Evolutionary conservation across 176 grass and related monocot genomes (phyloP).

Genomic region (Urochloa ruziziensis): DNA sequence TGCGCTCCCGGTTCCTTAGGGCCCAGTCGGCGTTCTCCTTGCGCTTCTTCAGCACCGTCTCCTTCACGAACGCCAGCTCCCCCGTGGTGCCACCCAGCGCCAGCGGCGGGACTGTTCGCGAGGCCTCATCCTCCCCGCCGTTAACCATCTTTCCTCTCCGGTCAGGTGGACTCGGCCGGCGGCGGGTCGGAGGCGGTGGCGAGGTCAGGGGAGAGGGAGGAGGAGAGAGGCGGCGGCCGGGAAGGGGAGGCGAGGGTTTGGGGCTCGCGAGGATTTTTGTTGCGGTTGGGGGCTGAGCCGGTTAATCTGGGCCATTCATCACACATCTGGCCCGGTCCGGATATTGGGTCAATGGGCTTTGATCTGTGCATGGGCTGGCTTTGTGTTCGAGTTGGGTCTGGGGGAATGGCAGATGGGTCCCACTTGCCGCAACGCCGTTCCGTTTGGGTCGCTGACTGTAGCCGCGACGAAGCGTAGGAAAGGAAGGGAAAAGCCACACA

Average conservation of each 20-base stretch:
- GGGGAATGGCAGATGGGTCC: too few species aligned
- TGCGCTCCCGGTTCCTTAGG: slow-evolving; percentile 59
- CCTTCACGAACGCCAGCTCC: slow-evolving; percentile 56
- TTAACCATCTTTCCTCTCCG: neutral
- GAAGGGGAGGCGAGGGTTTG: neutral
- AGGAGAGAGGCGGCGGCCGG: neutral
- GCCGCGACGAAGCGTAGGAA: neutral
- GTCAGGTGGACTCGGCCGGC: neutral
- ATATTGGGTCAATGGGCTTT: neutral
- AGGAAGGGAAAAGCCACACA: too few species aligned
- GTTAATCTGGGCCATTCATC: neutral
- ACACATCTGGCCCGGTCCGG: neutral
- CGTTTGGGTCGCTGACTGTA: neutral
- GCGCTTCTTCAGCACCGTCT: slow-evolving; percentile 86
- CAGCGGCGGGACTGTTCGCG: slow-evolving; percentile 9
- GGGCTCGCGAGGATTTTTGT: neutral
- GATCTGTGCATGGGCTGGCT: neutral
- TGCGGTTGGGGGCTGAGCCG: neutral
- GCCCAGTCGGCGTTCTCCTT: slow-evolving; percentile 88
- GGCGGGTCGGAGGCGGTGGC: neutral
- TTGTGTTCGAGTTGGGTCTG: neutral
- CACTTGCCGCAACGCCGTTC: neutral
- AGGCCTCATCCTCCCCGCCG: neutral
- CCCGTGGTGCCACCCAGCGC: slow-evolving; percentile 42
- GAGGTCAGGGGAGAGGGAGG: too few species aligned